These are phyloP conservation scores for Spizellomyces sp. DNA, from an alignment of 192 early-diverging fungal genomes.

Conservation along the genomic window DNA sequence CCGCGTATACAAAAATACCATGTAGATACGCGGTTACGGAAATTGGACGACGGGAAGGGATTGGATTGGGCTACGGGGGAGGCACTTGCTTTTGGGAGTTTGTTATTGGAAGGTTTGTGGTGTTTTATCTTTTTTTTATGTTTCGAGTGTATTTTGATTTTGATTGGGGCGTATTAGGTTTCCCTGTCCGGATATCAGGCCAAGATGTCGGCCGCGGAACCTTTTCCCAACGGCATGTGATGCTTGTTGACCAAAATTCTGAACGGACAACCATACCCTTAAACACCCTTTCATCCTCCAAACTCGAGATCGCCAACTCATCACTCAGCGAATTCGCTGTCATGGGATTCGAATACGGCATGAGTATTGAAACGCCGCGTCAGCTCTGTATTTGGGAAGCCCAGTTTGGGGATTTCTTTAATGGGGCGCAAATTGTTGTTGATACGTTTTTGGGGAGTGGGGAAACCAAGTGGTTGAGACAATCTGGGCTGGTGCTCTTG, in stretches of 20 bases:
- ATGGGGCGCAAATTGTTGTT: conserved; percentile 92
- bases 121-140: neutral
- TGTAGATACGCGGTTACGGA: conserved; percentile 76
- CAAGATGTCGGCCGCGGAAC: conserved; percentile 98
- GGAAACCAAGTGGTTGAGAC: conserved; percentile 94
- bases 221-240: conserved; percentile 95
- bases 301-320: conserved; percentile 87
- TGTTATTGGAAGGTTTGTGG: conserved; percentile 66
- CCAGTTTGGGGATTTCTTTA: conserved; percentile 98
- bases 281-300: conserved; percentile 49
- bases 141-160: neutral
- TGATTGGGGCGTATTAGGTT: conserved; percentile 36
- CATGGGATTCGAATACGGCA: conserved; percentile 93
- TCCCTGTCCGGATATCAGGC: conserved; percentile 88
- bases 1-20: conserved; percentile 89
- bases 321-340: conserved; percentile 93
- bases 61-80: conserved; percentile 98
- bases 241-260: conserved; percentile 91
- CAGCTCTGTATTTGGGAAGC: conserved; percentile 95
- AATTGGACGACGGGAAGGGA: conserved; percentile 64
- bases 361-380: conserved; percentile 87
- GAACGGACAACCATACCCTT: conserved; percentile 86
- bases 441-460: conserved; percentile 88
- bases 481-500: conserved; percentile 89
- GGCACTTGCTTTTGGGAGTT: conserved; percentile 84